These are phyloP conservation scores for Mycena capillaripes DNA, from an alignment of 768 basidiomycete species.

Conservation along the genomic window DNA sequence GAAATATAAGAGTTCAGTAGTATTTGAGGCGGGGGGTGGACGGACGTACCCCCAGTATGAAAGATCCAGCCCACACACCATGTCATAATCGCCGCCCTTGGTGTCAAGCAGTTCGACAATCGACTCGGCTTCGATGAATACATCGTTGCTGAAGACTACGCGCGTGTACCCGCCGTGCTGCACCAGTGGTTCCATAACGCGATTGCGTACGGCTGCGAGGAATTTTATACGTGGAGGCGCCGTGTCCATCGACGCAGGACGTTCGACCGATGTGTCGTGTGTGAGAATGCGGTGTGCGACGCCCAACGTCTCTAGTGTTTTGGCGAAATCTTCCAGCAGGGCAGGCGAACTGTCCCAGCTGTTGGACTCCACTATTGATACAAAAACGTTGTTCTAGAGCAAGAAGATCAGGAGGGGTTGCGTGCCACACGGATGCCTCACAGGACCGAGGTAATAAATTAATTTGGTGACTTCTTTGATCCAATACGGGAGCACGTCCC, in stretches of 20 bases:
- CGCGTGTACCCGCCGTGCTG: constrained; percentile 52
- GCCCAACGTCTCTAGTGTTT: constrained; percentile 38
- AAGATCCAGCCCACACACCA: constrained; percentile 61
- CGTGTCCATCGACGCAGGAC: constrained; percentile 44
- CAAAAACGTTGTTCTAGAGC: constrained; percentile 50
- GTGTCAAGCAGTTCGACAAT: constrained; percentile 56
- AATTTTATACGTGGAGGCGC: constrained; percentile 51
- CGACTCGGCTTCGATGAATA: constrained; percentile 55
- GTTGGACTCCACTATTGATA: constrained; percentile 42
- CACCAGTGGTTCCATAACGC: constrained; percentile 56
- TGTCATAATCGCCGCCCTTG: constrained; percentile 54
- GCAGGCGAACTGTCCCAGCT: constrained; percentile 48
- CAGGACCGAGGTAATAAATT: constrained; percentile 52
- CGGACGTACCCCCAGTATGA: constrained; percentile 45
- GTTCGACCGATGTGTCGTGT: constrained; percentile 41
- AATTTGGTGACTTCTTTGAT: constrained; percentile 48
- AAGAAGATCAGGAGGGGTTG: not conserved
- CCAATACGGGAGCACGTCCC: constrained; percentile 56
- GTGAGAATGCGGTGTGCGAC: constrained; percentile 49
- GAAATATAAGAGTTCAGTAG: too few relatives aligned
- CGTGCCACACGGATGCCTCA: not conserved
- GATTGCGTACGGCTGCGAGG: constrained; percentile 55
- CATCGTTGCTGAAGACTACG: constrained; percentile 59
- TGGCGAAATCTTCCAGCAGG: constrained; percentile 45
- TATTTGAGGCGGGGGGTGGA: not conserved